Evolutionary conservation across 495 filamentous ascomycete genomes (phyloP).

Genomic region (Letharia columbiana): DNA sequence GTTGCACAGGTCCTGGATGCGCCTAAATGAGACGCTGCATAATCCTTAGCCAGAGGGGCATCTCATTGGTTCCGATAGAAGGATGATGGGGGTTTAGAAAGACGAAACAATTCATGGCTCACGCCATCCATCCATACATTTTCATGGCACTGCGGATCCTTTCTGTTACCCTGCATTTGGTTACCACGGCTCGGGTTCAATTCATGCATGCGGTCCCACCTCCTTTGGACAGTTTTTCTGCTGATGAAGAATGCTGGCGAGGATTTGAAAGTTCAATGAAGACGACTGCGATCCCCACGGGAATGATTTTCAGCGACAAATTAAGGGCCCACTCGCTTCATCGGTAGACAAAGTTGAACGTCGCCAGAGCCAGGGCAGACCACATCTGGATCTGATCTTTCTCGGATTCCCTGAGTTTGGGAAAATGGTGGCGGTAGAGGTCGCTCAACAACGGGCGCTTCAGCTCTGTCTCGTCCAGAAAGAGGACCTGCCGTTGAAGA

Average conservation of each 20-base stretch:
- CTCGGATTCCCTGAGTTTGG: background rate
- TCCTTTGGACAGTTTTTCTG: background rate
- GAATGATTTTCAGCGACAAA: background rate
- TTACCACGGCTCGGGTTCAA: background rate
- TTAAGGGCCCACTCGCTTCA: background rate
- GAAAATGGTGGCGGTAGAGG: background rate
- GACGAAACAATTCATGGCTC: background rate
- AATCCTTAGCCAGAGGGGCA: background rate
- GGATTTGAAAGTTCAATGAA: background rate
- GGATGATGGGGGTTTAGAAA: background rate
- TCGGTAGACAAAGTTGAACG: background rate
- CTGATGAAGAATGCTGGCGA: background rate
- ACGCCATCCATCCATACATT: background rate
- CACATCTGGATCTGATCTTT: background rate
- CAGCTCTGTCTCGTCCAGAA: background rate
- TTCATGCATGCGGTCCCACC: background rate
- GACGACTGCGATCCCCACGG: background rate
- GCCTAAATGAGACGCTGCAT: background rate
- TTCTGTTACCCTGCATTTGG: background rate
- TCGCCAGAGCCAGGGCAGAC: background rate
- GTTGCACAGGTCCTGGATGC: slow-evolving; percentile 36
- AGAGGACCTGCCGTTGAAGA: background rate
- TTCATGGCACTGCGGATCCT: background rate
- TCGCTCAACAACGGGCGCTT: background rate
- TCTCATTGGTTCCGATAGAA: background rate